Base-by-base conservation (phyloP, 2,329 filamentous ascomycete species). In the Fusarium ramigenum region DNA sequence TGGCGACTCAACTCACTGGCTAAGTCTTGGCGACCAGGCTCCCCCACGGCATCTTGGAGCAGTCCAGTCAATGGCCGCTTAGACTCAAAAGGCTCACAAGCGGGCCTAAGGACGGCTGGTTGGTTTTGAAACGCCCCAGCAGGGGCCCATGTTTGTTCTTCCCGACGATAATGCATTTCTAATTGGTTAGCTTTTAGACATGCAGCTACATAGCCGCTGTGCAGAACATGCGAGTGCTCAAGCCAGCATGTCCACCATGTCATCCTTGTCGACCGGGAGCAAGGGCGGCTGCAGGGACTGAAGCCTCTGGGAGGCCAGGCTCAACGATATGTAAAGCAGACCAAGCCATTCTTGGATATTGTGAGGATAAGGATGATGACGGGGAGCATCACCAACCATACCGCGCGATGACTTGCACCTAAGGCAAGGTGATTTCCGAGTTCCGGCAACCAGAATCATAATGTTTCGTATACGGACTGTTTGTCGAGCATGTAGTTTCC, bases 221-320 rank as follows among this genome's bases (percentile, higher is more conserved):
- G 81, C 80, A 81, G 80, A 76, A 80, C 77, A 83, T 82, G 82
- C 81, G 82, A 82, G 80, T 82, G 80, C 79, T 82, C 80, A 79
- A 80, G 76, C 80, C 79, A 79, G 75, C 76, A 70, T 76, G 67
- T 67, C 66, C 72, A 70, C 70, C 69, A 73, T 68, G 64, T 69
- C 67, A 79, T 59, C 76, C 78, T 73, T 77, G 76, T 66, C 61
- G 46, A 46, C 60, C 64, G 63, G 72, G 63, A 67, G 52, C 60
- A 66, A 69, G 63, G 63, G 66, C 68, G 70, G 72, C 78, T 80
- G 79, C 79, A 80, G 79, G 79, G 79, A 80, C 75, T 77, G 63
- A 62, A 69, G 75, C 72, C 72, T 74, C 67, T 61, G 39, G 70
- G 59, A 70, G 72, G 72, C 52, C 60, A 63, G 46, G 63, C 69